Conservation (phyloP, 805 yeast species). For the Nakazawaea wickerhamii region DNA sequence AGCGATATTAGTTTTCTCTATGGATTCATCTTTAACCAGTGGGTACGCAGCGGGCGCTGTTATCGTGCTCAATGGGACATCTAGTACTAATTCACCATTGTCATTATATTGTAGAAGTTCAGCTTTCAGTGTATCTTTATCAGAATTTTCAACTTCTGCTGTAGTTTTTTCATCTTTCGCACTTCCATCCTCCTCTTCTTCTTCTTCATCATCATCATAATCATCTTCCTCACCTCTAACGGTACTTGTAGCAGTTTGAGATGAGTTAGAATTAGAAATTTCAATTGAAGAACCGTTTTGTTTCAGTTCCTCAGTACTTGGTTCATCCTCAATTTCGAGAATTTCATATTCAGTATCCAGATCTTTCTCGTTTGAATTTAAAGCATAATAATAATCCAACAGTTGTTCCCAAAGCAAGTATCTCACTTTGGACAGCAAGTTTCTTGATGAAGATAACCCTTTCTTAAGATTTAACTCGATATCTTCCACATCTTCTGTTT, state of each 20-base stretch:
- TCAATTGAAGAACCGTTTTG: conserved; percentile 13
- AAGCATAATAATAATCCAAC: conserved; percentile 33
- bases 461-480: conserved; percentile 38
- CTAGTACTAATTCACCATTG: conserved; percentile 27
- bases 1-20: conserved; percentile 2
- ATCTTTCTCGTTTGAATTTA: conserved; percentile 13
- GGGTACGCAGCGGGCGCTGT: conserved; percentile 7
- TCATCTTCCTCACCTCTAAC: conserved; percentile 26
- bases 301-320: conserved; percentile 22
- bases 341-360: conserved; percentile 13
- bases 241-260: neutral
- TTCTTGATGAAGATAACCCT: conserved; percentile 42
- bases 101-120: conserved; percentile 21
- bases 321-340: conserved; percentile 17
- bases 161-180: conserved; percentile 13
- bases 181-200: conserved; percentile 16
- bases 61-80: conserved; percentile 23
- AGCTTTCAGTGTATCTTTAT: conserved; percentile 12
- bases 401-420: conserved; percentile 72
- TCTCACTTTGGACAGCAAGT: conserved; percentile 58
- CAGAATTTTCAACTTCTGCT: conserved; percentile 5
- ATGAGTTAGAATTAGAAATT: neutral
- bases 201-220: conserved; percentile 28
- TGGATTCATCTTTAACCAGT: conserved; percentile 2
- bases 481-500: conserved; percentile 25